Conservation (phyloP, 306 rosid species). For the Gleditsia sinensis region DNA sequence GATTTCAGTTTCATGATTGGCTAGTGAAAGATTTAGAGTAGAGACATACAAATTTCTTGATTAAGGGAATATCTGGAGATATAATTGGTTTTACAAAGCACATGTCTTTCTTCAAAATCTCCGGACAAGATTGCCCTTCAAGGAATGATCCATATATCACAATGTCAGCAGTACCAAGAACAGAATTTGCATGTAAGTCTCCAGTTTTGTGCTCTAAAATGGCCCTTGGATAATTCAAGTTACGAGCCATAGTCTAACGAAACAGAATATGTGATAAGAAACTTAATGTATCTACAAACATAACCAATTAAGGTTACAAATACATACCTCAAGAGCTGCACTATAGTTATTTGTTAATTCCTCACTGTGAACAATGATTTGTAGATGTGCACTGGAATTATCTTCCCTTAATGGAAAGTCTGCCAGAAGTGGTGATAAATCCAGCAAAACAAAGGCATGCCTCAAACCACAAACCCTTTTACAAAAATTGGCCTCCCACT, state of each 20-base stretch:
- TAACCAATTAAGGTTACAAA: conserved; percentile 9
- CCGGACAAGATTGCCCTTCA: no score
- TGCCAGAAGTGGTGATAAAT: conserved; percentile 62
- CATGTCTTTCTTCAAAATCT: conserved; percentile 83
- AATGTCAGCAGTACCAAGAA: conserved; percentile 63
- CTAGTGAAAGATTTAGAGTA: conserved; percentile 27
- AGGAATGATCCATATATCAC: conserved; percentile 87
- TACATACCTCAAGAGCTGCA: conserved; percentile 73
- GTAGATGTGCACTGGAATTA: no score
- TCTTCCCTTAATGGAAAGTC: conserved; percentile 47
- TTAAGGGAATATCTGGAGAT: conserved; percentile 79
- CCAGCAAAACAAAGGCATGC: conserved; percentile 74
- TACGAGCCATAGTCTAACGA: conserved; percentile 64
- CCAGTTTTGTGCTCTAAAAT: conserved; percentile 69
- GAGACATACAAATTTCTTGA: conserved; percentile 74
- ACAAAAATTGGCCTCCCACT: conserved; percentile 82
- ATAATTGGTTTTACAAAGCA: conserved; percentile 86
- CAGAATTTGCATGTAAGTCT: conserved; percentile 59
- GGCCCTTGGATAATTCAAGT: conserved; percentile 73
- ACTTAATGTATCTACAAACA: conserved; percentile 27
- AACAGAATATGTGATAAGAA: conserved; percentile 41
- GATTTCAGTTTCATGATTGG: neutral
- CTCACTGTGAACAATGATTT: conserved; percentile 67
- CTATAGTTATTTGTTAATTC: conserved; percentile 72
- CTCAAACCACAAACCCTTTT: conserved; percentile 92